Percentiles rank a stretch among this genome's conserved stretches.
Evolutionary conservation across 192 early-diverging fungal genomes (phyloP).

Genomic region (Cetraspora pellucida): DNA sequence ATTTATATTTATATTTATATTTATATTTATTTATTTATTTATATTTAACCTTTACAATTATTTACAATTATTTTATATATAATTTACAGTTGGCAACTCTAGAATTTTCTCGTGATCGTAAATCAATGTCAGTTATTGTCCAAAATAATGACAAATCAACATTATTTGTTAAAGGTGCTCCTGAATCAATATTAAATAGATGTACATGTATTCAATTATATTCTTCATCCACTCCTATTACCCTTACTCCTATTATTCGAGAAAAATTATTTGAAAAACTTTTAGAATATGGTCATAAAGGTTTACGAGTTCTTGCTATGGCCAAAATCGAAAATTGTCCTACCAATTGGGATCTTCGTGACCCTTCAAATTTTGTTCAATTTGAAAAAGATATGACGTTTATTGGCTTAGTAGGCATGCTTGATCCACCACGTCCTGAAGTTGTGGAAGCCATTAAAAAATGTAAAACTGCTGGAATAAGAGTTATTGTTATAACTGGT

Average conservation of each 20-base stretch:
- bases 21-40: neutral
- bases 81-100: conserved; percentile 56
- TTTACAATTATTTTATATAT: neutral
- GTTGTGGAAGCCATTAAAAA: conserved; percentile 79
- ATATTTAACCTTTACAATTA: too few species aligned
- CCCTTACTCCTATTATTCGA: conserved; percentile 63
- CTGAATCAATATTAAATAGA: conserved; percentile 88
- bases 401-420: conserved; percentile 94
- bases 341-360: conserved; percentile 52
- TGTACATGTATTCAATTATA: conserved; percentile 67
- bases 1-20: conserved; percentile 9
- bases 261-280: conserved; percentile 66
- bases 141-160: conserved; percentile 32
- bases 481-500: conserved; percentile 98
- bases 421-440: conserved; percentile 96
- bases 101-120: conserved; percentile 97
- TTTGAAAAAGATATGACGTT: conserved; percentile 91
- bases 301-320: conserved; percentile 89
- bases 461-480: conserved; percentile 93
- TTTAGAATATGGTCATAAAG: conserved; percentile 73
- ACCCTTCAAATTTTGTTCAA: conserved; percentile 64
- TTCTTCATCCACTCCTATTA: conserved; percentile 41
- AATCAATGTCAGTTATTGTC: conserved; percentile 97
- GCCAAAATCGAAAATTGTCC: conserved; percentile 81
- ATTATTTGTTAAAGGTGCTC: conserved; percentile 94